phyloP scores from a whole-genome alignment of 2,329 filamentous ascomycete genomes.

The Scedosporium apiospermum region DNA sequence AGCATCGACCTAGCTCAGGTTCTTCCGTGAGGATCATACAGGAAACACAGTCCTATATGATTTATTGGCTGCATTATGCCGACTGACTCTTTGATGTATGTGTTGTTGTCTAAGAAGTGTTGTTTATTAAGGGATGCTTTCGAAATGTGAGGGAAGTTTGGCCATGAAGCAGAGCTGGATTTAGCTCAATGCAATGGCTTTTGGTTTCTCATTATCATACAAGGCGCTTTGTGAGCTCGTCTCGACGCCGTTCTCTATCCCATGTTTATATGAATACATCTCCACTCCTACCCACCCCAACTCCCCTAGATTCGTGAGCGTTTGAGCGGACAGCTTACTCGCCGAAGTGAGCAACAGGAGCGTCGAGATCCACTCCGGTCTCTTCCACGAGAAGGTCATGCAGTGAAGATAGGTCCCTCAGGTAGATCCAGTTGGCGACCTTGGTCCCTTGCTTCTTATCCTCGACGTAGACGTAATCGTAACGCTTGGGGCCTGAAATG shows the following conservation, averaged over 20 bases:
- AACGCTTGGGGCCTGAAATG: constrained; percentile 83
- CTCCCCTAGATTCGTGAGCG: not conserved
- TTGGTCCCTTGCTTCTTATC: constrained; percentile 66
- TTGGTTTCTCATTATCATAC: not conserved
- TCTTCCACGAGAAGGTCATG: constrained; percentile 66
- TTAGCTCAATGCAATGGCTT: not conserved
- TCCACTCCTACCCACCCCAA: not conserved
- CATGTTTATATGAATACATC: not conserved
- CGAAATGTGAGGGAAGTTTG: not conserved
- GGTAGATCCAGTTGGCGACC: constrained; percentile 74
- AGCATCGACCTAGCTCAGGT: too few relatives aligned
- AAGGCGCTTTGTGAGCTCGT: not conserved
- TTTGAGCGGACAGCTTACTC: constrained; percentile 13
- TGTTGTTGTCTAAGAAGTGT: not conserved
- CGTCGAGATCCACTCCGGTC: constrained; percentile 55
- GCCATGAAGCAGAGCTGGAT: not conserved
- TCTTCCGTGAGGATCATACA: too few relatives aligned
- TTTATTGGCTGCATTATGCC: too few relatives aligned
- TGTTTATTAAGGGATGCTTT: not conserved
- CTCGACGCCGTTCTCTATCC: not conserved
- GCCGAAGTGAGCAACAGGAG: constrained; percentile 13
- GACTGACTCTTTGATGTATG: too few relatives aligned
- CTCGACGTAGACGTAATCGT: constrained; percentile 71
- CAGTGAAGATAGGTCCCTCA: constrained; percentile 71
- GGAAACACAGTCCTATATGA: too few relatives aligned